Conservation (phyloP, 768 basidiomycete genomes). For the Paxillus rubicundulus region DNA sequence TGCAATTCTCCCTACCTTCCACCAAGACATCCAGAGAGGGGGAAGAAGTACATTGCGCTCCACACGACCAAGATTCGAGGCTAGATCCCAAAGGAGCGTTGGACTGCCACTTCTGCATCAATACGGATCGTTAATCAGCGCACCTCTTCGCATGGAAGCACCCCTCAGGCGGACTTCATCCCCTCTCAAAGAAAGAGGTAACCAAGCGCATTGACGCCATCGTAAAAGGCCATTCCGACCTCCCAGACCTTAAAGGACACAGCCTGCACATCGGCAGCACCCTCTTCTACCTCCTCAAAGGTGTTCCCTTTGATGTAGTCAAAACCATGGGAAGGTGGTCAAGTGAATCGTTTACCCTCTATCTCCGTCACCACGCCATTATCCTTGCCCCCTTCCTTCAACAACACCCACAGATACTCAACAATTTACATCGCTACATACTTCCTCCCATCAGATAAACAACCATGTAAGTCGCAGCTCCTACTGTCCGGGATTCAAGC, state of each 20-base stretch:
- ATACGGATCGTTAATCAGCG: no score
- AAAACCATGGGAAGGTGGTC: constrained; percentile 36
- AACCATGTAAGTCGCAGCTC: neutral
- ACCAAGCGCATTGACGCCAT: constrained; percentile 15
- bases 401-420: neutral
- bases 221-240: neutral
- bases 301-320: constrained; percentile 32
- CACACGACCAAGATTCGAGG: no score
- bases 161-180: no score
- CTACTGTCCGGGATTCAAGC: neutral
- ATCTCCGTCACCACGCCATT: constrained; percentile 29
- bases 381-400: constrained; percentile 29
- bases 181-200: constrained; percentile 12
- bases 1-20: no score
- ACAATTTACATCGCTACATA: neutral
- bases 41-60: no score
- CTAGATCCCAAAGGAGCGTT: no score
- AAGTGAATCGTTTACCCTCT: constrained; percentile 28
- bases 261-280: constrained; percentile 31
- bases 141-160: no score
- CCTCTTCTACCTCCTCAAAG: constrained; percentile 25
- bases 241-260: constrained; percentile 20
- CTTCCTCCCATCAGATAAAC: neutral
- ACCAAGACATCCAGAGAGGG: no score
- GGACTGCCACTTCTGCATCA: no score